Base-by-base conservation (phyloP, 306 rosid species). In the Corylus avellana region DNA sequence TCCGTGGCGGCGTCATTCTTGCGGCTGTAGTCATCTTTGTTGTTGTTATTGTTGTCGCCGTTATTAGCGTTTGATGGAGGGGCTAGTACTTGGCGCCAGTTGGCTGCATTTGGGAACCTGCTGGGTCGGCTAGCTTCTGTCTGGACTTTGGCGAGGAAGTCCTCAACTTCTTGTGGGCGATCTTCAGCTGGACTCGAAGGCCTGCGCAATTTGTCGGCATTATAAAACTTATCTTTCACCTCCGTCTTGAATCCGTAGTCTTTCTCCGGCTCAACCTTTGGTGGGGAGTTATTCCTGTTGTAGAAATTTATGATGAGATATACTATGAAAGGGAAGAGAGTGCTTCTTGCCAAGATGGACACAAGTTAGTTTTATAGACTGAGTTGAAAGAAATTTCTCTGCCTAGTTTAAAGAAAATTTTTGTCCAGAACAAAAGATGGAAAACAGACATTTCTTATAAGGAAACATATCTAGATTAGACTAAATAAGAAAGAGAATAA, bases 121-220 rank as follows among this genome's bases (percentile, higher is more conserved):
- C 73, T 29, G 46, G 86, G 81, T 47, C 58, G 85, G 61, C 77
- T 81, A 59, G 79, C 82, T 69, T 87, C 85, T 39, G 74, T 78
- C 46, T 69, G 82, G 80, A 61, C 56, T 70, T 80, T 73, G 78
- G 77, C 29, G 9, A 75, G 13, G 79, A 82, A 85, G 3, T 79
- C 86, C 32, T 80, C 81, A 49, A 39, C 49, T 22, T 66, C 35
- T 0, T 2, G 74, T 0, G 82, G 85, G 2, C 76, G 79, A 47
- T 66, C 61, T 12, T 2, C 80, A 72, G 32, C 57, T 0, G 85
- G 89, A 70, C 75, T 75, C 35, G 78, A 32, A 50, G 51, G 46
- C 70, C 64, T 71, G 12, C 9, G 32, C 75, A 57, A 25, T 32
- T 66, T 61, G 49, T 84, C 80, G 49, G 9, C 46, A 42, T 42